Base-by-base conservation (phyloP, 257 asterid genomes). In the Solanum bulbocastanum region DNA sequence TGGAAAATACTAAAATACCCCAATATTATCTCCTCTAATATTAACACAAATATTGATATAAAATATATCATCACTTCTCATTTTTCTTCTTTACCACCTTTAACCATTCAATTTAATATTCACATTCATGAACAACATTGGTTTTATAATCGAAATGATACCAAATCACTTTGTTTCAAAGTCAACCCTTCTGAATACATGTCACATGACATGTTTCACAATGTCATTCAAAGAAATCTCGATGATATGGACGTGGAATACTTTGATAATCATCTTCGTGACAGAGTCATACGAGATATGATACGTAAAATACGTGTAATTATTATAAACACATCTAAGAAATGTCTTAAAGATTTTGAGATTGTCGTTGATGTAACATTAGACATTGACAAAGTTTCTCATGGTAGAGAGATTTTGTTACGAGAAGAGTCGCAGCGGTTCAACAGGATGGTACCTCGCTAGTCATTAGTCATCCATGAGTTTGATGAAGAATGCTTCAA, bases 261-360 rank as follows among this genome's bases (percentile, higher is more conserved):
- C 22, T 68, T 25, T 13, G 37, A 25, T 14, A 68, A 27, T 68
- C 27, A 68, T 68, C 36, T 5, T 27, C 0, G 22, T 68, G 74
- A 68, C 4, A 68, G 22, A 66, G 2, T 25, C 10, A 27, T 66
- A 3, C 10, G 0, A 27, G 74, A 66, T 66, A 27, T 13, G 10
- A 66, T 27, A 12, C 4, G 2, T 0, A 66, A 66, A 27, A 66
- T 66, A 27, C 2, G 0, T 0, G 0, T 25, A 25, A 1, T 66
- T 66, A 3, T 66, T 12, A 10, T 7, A 11, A 66, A 66, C 0
- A 27, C 20, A 5, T 66, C 22, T 13, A 27, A 66, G 2, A 27
- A 27, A 66, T 2, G 10, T 6, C 5, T 66, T 25, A 27, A 66
- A 13, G 22, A 66, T 15, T 66, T 66, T 4, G 74, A 66, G 36